phyloP scores from a whole-genome alignment of 495 filamentous ascomycete species.

The Penicillium odoratum region DNA sequence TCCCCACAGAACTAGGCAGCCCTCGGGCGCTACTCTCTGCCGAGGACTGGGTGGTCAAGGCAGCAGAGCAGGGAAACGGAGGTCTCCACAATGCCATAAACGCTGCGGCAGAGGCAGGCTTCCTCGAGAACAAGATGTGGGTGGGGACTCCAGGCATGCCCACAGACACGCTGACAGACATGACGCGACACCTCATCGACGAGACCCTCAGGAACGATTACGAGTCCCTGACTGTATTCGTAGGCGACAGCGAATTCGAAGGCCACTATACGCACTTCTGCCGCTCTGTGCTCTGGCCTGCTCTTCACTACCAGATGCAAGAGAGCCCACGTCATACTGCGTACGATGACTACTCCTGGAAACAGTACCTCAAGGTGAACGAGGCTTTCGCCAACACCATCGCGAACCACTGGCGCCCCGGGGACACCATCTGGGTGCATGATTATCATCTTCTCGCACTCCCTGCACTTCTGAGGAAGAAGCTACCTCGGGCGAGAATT shows the following conservation, averaged over 20 bases:
- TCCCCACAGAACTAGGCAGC: constrained; percentile 14
- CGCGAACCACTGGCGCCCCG: constrained; percentile 77
- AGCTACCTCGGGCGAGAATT: constrained; percentile 78
- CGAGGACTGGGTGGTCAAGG: constrained; percentile 72
- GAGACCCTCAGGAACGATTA: constrained; percentile 73
- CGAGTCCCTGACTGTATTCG: constrained; percentile 75
- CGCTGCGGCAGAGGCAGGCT: constrained; percentile 61
- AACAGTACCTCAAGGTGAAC: constrained; percentile 83
- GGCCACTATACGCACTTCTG: constrained; percentile 89
- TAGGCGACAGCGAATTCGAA: constrained; percentile 80
- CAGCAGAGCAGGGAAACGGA: constrained; percentile 82
- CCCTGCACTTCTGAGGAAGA: constrained; percentile 75
- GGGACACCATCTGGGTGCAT: constrained; percentile 86
- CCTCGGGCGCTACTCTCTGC: constrained; percentile 60
- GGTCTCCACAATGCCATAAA: constrained; percentile 80
- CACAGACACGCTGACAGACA: constrained; percentile 70
- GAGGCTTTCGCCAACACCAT: constrained; percentile 85
- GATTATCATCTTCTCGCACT: constrained; percentile 88
- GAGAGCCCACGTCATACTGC: constrained; percentile 93
- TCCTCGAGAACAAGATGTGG: constrained; percentile 67
- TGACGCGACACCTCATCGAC: constrained; percentile 70
- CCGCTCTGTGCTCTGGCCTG: constrained; percentile 81
- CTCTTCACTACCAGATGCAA: constrained; percentile 92
- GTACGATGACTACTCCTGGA: constrained; percentile 92
- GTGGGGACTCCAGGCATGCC: constrained; percentile 89